Conservation (phyloP, 192 early-diverging fungal species). For the Podila minutissima region DNA sequence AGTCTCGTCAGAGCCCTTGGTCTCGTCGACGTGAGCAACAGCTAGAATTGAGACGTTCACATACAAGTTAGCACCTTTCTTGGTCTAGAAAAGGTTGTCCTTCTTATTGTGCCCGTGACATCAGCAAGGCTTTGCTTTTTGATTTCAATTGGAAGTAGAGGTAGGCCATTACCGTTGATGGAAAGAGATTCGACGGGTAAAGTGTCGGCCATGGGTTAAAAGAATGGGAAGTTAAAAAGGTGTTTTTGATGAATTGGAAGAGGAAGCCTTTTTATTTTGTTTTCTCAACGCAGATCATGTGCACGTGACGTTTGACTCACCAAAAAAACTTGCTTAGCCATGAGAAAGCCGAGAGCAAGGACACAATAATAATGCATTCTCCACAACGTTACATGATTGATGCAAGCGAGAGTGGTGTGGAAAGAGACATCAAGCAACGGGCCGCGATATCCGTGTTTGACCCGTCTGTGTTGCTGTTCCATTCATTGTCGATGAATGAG, state of each 20-base stretch:
- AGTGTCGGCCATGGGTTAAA: constrained; percentile 38
- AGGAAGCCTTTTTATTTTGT: too few species aligned
- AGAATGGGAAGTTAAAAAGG: background rate
- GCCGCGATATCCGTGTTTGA: constrained; percentile 25
- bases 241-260: background rate
- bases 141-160: background rate
- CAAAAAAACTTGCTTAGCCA: background rate
- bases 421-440: constrained; percentile 2
- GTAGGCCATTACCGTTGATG: constrained; percentile 31
- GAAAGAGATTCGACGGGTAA: constrained; percentile 45
- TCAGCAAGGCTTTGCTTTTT: too few species aligned
- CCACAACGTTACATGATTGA: background rate
- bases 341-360: background rate
- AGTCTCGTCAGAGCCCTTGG: constrained; percentile 80
- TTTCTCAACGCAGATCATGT: background rate
- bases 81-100: background rate
- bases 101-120: background rate
- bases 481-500: constrained; percentile 46
- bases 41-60: background rate
- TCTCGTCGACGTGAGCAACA: constrained; percentile 81
- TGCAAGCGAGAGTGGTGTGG: background rate
- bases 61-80: background rate
- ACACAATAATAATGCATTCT: background rate
- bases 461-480: constrained; percentile 18
- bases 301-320: constrained; percentile 7